phyloP scores from a whole-genome alignment of 2,329 filamentous ascomycete genomes.

The Moelleriella libera region DNA sequence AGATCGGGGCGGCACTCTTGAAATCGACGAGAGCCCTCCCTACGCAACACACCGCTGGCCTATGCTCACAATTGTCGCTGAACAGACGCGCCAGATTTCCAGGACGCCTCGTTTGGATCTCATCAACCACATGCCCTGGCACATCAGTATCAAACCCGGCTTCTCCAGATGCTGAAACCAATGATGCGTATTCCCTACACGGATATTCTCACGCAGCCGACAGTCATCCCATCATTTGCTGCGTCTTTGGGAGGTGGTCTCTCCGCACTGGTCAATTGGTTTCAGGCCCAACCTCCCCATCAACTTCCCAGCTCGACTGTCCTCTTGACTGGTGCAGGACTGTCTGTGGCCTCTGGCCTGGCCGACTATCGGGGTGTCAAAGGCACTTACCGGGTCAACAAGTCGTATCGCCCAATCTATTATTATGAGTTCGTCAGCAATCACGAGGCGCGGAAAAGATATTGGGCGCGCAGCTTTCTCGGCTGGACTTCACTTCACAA shows the following conservation, averaged over 20 bases:
- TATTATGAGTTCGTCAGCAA: constrained; percentile 73
- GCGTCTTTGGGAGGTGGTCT: constrained; percentile 58
- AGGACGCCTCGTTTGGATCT: no score
- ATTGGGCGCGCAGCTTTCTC: constrained; percentile 90
- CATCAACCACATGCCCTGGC: no score
- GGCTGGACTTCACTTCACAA: constrained; percentile 76
- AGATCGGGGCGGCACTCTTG: no score
- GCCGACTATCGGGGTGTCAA: constrained; percentile 84
- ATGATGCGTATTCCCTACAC: constrained; percentile 87
- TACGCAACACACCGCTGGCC: no score
- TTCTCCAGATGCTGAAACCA: constrained; percentile 45
- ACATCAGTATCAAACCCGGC: background rate
- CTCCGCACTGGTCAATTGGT: constrained; percentile 62
- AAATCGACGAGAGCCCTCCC: no score
- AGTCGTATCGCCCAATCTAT: constrained; percentile 81
- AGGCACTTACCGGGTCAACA: constrained; percentile 88
- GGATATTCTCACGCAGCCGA: constrained; percentile 61
- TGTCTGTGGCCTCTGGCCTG: constrained; percentile 84
- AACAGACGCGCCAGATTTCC: no score
- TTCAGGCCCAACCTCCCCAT: constrained; percentile 43
- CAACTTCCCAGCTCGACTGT: constrained; percentile 33
- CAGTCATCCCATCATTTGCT: constrained; percentile 60
- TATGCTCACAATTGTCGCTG: no score
- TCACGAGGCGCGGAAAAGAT: constrained; percentile 79
- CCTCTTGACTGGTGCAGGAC: constrained; percentile 65